Percentiles rank a stretch among this genome's conserved stretches.
Conservation (phyloP, 352 stramenopile genomes). For the Elongisporangium prolatum region DNA sequence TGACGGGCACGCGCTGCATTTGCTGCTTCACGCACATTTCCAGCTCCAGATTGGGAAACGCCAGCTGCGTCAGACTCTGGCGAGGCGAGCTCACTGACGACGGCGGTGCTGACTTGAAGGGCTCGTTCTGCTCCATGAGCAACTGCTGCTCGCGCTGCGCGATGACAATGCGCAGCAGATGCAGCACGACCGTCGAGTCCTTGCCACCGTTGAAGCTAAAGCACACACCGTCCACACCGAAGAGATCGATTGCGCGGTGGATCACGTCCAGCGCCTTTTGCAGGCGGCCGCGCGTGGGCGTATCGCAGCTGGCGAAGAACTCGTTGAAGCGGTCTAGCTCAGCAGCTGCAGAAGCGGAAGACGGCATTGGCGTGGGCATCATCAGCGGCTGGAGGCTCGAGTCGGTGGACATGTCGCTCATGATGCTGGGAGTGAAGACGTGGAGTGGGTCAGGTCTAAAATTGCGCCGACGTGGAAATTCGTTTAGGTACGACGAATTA, state of each 20-base stretch:
- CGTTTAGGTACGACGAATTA: no score
- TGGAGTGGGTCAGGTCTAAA: no score
- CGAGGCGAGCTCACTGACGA: no score
- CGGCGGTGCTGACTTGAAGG: no score
- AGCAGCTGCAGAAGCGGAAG: no score
- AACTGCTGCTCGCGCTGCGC: constrained; percentile 44
- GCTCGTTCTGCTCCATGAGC: constrained; percentile 21
- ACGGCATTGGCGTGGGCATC: no score
- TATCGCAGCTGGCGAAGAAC: constrained; percentile 47
- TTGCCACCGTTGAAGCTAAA: constrained; percentile 94
- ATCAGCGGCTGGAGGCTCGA: no score
- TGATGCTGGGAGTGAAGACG: no score
- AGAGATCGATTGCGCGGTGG: constrained; percentile 77
- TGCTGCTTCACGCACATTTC: constrained; percentile 34
- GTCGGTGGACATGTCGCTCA: no score
- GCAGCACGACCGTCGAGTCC: constrained; percentile 89
- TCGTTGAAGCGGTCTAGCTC: constrained; percentile 51
- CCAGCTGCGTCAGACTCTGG: constrained; percentile 11
- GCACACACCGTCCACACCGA: constrained; percentile 63
- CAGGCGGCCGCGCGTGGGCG: constrained; percentile 37
- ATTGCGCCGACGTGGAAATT: no score
- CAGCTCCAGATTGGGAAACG: constrained; percentile 32
- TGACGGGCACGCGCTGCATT: constrained; percentile 70
- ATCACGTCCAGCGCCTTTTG: constrained; percentile 72
- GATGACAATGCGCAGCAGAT: constrained; percentile 82